Base-by-base conservation (phyloP, 441 rosid genomes). In the Daphne laureola region DNA sequence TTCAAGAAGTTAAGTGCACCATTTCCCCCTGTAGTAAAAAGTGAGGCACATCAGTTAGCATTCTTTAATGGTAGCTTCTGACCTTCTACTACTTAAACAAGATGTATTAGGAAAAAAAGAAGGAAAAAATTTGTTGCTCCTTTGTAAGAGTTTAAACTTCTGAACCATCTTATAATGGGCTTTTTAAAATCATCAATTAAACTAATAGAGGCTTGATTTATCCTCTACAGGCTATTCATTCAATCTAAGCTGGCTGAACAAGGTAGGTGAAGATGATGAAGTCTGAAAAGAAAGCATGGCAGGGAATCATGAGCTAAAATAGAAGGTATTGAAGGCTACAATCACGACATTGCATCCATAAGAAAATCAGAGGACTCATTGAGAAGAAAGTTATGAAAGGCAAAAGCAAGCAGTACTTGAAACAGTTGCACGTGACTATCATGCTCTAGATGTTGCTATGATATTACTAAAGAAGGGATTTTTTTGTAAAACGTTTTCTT, bases 221-320 rank as follows among this genome's bases (percentile, higher is more conserved):
- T 55, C 26, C 17, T 14, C 23, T 46, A 55, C 82, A 86, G 98
- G 96, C 64, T 83, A 74, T 59, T 81, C 94, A 2, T 92, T 89
- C 79, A 82, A 74, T 68, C 77, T 92, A 51, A 83, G 78, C 43
- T 77, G 80, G 80, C 45, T 76, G 17, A 62, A 55, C 43, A 63
- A 68, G 23, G 63, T 57, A 31, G 66, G 26, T 12, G 77, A 57
- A 43, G 82, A 74, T 60, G 96, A 79, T n/a, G 36, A 46, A 57
- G 46, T n/a, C 35, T 46, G 53, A 46, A 52, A n/a, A 57, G 61
- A 47, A 57, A 57, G 61, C 53, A 35, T 38, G n/a, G 61, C 31
- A 47, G 61, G 53, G 41, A 38, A 18, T 47, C 46, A 35, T 43
- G 14, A 9, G 23, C 56, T 17, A 43, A 51, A 47, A 13, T 16